A percentile compares a stretch with the other conserved stretches of the same genome.
phyloP scores from a whole-genome alignment of 768 basidiomycete species.

The Suillus clintonianus region DNA sequence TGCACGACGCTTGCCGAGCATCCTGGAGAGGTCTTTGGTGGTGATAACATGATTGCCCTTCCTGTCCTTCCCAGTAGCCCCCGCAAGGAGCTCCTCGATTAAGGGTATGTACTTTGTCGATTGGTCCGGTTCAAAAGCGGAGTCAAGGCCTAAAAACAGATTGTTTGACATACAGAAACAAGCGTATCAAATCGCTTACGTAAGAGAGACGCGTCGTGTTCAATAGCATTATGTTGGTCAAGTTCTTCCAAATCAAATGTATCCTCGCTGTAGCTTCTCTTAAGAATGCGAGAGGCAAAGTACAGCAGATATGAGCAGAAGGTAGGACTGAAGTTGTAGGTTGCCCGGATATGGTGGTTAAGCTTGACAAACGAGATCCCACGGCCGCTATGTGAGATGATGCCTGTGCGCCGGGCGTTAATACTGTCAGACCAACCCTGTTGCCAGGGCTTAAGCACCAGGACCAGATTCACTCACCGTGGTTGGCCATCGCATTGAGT shows the following conservation, averaged over 20 bases:
- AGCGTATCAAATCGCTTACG: slow-evolving; percentile 21
- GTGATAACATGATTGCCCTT: slow-evolving; percentile 52
- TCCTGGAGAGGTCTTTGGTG: slow-evolving; percentile 57
- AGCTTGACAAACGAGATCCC: slow-evolving; percentile 65
- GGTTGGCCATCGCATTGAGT: slow-evolving; percentile 81
- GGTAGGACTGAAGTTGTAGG: slow-evolving; percentile 70
- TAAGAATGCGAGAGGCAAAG: slow-evolving; percentile 57
- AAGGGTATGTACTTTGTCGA: slow-evolving; percentile 47
- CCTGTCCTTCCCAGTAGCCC: slow-evolving; percentile 58
- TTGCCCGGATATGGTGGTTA: slow-evolving; percentile 42
- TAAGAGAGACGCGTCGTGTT: slow-evolving; percentile 35
- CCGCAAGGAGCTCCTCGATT: slow-evolving; percentile 61
- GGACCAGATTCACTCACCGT: slow-evolving; percentile 48
- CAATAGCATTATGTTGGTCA: slow-evolving; percentile 65
- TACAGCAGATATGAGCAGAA: slow-evolving; percentile 72
- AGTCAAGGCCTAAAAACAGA: slow-evolving; percentile 53
- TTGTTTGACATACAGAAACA: background rate
- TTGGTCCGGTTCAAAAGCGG: slow-evolving; percentile 50
- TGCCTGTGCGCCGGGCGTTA: slow-evolving; percentile 30
- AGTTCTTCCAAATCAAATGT: slow-evolving; percentile 68
- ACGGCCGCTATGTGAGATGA: slow-evolving; percentile 62
- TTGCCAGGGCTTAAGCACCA: background rate
- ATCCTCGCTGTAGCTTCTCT: slow-evolving; percentile 55
- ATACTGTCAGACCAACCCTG: background rate
- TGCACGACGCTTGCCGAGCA: slow-evolving; percentile 60